phyloP scores from a whole-genome alignment of 495 filamentous ascomycete genomes.

The Podospora tetraspora region DNA sequence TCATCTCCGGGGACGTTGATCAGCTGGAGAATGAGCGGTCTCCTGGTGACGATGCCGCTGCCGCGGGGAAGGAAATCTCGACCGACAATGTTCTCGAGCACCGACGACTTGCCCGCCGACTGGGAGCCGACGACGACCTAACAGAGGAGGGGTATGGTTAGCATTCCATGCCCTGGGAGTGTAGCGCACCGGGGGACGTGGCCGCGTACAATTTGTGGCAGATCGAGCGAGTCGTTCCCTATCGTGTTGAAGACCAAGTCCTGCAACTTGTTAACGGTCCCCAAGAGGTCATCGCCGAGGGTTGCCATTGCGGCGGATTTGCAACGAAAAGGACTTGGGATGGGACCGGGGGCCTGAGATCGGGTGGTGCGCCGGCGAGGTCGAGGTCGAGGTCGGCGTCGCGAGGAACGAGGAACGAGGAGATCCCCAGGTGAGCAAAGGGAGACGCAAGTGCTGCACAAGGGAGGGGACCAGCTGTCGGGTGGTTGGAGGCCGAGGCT shows the following conservation, averaged over 20 bases:
- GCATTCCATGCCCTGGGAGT: not conserved
- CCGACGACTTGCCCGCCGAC: constrained; percentile 98
- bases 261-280: constrained; percentile 92
- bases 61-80: constrained; percentile 95
- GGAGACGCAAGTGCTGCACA: not conserved
- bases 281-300: constrained; percentile 87
- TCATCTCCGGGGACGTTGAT: constrained; percentile 94
- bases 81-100: constrained; percentile 97
- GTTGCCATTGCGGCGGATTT: constrained; percentile 44
- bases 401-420: not conserved
- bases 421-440: not conserved
- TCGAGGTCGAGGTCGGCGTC: constrained; percentile 3
- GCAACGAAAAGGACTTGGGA: not conserved
- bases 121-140: constrained; percentile 98
- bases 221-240: constrained; percentile 93
- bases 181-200: constrained; percentile 14
- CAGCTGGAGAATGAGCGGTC: constrained; percentile 92
- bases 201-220: constrained; percentile 89
- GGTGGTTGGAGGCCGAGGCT: constrained; percentile 1
- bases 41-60: constrained; percentile 90
- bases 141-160: constrained; percentile 7
- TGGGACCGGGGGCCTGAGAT: not conserved
- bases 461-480: constrained; percentile 13
- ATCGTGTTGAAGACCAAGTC: constrained; percentile 99
- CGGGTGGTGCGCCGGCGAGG: not conserved